Evolutionary conservation across 139 green algal species (phyloP).

Genomic region (Coccomyxa sp.): DNA sequence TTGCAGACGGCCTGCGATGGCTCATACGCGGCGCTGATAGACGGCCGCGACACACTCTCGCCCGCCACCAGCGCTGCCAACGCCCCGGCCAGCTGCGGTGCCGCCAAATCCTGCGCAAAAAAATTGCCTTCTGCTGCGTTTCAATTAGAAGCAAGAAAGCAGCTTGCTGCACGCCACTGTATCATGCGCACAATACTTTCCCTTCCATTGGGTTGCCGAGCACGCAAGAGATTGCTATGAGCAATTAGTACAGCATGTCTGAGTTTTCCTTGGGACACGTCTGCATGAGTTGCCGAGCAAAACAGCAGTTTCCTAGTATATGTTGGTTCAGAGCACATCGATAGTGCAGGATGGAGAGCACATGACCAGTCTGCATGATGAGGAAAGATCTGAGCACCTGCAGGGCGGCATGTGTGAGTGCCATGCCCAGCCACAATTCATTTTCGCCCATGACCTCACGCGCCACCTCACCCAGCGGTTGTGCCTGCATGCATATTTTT

Average conservation of each 20-base stretch:
- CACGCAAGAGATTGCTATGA: background rate
- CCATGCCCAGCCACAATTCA: slow-evolving; percentile 85
- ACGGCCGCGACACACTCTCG: slow-evolving; percentile 37
- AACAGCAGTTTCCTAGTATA: background rate
- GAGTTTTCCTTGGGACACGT: background rate
- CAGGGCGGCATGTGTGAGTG: slow-evolving; percentile 55
- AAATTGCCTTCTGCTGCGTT: background rate
- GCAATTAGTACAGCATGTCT: too few species aligned
- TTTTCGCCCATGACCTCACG: slow-evolving; percentile 71
- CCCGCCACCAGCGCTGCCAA: slow-evolving; percentile 48
- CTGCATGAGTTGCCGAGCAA: background rate
- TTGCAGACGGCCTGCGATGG: slow-evolving; percentile 33
- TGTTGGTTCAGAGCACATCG: too few species aligned
- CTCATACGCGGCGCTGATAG: slow-evolving; percentile 41
- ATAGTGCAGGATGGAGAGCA: too few species aligned
- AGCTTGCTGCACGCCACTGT: background rate
- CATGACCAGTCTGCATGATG: background rate
- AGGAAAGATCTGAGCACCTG: slow-evolving; percentile 1
- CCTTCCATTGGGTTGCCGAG: background rate
- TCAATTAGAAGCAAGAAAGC: background rate
- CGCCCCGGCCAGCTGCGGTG: slow-evolving; percentile 58
- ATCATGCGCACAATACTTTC: background rate
- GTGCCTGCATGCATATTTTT: slow-evolving; percentile 20
- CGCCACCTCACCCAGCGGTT: slow-evolving; percentile 62
- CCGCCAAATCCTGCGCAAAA: slow-evolving; percentile 31